Evolutionary conservation across 106 monocot genomes (phyloP).

Genomic region (Apostasia shenzhenica): DNA sequence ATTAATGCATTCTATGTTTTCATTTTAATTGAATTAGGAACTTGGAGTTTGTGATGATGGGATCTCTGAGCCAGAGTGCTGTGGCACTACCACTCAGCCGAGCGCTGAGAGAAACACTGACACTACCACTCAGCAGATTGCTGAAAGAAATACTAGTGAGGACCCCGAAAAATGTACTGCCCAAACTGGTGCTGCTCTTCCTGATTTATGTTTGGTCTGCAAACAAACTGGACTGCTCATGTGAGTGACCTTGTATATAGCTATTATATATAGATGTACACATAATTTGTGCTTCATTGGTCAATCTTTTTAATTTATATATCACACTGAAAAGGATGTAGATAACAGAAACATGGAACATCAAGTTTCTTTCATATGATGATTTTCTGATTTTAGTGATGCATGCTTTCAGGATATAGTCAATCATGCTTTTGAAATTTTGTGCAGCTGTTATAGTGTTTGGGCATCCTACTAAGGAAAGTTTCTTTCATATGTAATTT

Average conservation of each 20-base stretch:
- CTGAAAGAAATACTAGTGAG: background rate
- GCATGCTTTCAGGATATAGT: too few species aligned
- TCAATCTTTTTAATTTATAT: background rate
- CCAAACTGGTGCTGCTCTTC: background rate
- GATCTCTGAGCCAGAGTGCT: background rate
- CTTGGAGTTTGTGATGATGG: background rate
- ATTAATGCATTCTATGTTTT: background rate
- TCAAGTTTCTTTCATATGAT: too few species aligned
- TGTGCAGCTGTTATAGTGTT: too few species aligned
- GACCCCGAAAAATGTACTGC: background rate
- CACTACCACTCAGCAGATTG: too few species aligned
- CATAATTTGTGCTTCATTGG: background rate
- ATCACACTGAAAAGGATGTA: too few species aligned
- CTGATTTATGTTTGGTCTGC: constrained; percentile 4
- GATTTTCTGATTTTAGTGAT: too few species aligned
- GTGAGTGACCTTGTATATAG: background rate
- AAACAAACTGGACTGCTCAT: constrained; percentile 4
- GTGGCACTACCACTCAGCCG: too few species aligned
- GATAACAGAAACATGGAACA: too few species aligned
- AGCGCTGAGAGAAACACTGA: background rate
- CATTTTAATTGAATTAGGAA: background rate
- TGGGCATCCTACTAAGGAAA: too few species aligned
- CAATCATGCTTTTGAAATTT: too few species aligned
- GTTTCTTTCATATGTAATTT: too few species aligned
- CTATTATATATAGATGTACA: too few species aligned